Percentiles rank a stretch among this genome's conserved stretches.
These are phyloP conservation scores for Candida mattraensis DNA, from an alignment of 805 yeast genomes.

Conservation along the genomic window DNA sequence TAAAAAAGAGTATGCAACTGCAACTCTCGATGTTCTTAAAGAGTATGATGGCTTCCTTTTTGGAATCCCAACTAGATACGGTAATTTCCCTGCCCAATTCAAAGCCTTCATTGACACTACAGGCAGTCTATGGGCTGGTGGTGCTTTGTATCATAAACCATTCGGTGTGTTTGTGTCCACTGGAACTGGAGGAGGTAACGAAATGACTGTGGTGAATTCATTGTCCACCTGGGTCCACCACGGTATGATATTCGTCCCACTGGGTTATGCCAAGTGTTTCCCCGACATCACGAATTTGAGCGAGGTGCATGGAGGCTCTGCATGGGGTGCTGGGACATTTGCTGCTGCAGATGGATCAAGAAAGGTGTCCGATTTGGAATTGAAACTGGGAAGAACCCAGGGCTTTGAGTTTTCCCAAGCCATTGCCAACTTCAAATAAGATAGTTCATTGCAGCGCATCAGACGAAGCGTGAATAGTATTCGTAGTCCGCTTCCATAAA, in stretches of 20 bases:
- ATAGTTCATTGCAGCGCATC: background rate
- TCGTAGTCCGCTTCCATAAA: slow-evolving; percentile 3
- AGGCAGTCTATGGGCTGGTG: slow-evolving; percentile 73
- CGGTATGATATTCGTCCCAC: slow-evolving; percentile 74
- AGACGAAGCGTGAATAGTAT: slow-evolving; percentile 5
- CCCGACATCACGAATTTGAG: slow-evolving; percentile 53
- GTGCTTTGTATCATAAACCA: slow-evolving; percentile 68
- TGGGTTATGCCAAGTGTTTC: slow-evolving; percentile 66
- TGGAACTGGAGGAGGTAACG: slow-evolving; percentile 77
- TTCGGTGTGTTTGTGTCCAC: slow-evolving; percentile 73
- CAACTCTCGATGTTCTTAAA: slow-evolving; percentile 53
- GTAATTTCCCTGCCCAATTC: slow-evolving; percentile 76
- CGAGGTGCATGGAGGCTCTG: slow-evolving; percentile 77
- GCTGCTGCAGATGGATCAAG: slow-evolving; percentile 80
- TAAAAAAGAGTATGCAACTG: slow-evolving; percentile 56
- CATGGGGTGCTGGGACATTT: slow-evolving; percentile 85
- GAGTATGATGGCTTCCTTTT: slow-evolving; percentile 73
- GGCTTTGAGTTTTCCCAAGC: slow-evolving; percentile 62
- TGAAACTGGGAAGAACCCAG: slow-evolving; percentile 62
- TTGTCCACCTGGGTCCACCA: slow-evolving; percentile 68
- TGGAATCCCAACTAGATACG: slow-evolving; percentile 81
- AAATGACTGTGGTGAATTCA: slow-evolving; percentile 59
- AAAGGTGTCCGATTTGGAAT: slow-evolving; percentile 61
- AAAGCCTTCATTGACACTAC: slow-evolving; percentile 74
- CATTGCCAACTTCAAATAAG: slow-evolving; percentile 33